phyloP scores from a whole-genome alignment of 2,329 filamentous ascomycete genomes.

The Thielaviopsis punctulata region DNA sequence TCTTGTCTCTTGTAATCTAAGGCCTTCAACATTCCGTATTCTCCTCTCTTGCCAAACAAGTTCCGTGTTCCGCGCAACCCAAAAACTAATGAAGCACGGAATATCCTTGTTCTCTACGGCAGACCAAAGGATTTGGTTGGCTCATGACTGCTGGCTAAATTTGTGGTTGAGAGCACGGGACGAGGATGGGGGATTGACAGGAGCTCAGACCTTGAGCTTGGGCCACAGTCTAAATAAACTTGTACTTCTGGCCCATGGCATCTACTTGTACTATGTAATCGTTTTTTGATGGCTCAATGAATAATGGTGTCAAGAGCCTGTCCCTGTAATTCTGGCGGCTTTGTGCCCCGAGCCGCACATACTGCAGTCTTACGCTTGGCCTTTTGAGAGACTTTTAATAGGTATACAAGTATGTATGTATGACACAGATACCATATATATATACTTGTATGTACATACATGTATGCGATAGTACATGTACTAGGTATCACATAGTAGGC shows the following conservation, averaged over 20 bases:
- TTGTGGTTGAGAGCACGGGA: not conserved
- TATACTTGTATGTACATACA: no score
- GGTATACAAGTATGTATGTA: no score
- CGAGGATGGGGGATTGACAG: not conserved
- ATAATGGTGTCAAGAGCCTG: not conserved
- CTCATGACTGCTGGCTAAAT: not conserved
- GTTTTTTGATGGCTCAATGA: not conserved
- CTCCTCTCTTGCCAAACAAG: not conserved
- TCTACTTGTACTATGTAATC: not conserved
- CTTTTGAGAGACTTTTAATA: no score
- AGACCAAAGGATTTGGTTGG: not conserved
- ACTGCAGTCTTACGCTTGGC: not conserved
- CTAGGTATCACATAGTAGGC: no score
- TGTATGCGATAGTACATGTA: no score
- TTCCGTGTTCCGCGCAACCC: not conserved
- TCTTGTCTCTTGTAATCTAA: not conserved
- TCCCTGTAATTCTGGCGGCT: not conserved
- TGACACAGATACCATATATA: no score
- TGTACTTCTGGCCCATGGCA: not conserved
- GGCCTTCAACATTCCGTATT: not conserved
- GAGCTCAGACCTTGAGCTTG: not conserved
- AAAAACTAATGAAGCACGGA: not conserved
- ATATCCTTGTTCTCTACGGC: not conserved
- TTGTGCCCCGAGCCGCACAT: not conserved
- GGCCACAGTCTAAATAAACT: not conserved